A percentile compares a stretch with the other conserved stretches of the same genome.
These are phyloP conservation scores for Gloeostereum incarnatum DNA, from an alignment of 768 basidiomycete genomes.

Conservation along the genomic window DNA sequence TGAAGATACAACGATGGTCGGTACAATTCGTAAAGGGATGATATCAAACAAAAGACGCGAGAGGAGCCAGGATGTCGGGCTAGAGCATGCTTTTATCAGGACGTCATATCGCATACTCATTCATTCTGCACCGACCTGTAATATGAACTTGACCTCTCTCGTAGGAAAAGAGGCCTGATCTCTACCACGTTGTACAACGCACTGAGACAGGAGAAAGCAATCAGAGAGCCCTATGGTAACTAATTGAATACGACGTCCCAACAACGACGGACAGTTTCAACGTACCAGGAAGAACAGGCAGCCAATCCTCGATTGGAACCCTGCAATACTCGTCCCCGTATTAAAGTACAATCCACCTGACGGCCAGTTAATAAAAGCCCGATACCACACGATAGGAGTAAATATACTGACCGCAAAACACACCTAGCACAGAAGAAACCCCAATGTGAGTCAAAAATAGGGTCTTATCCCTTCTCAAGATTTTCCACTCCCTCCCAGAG, in stretches of 20 bases:
- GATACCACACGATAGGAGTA: background rate
- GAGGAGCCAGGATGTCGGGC: constrained; percentile 88
- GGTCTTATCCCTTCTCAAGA: constrained; percentile 70
- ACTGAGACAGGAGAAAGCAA: constrained; percentile 87
- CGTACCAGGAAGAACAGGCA: constrained; percentile 86
- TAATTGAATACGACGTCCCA: constrained; percentile 6
- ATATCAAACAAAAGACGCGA: constrained; percentile 85
- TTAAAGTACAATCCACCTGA: constrained; percentile 81
- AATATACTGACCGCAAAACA: constrained; percentile 65
- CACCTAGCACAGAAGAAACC: constrained; percentile 66
- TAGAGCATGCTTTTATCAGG: constrained; percentile 20
- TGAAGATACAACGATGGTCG: constrained; percentile 78
- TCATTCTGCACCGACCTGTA: constrained; percentile 53
- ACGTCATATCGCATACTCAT: too few relatives aligned
- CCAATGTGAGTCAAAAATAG: constrained; percentile 73
- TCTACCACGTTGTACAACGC: constrained; percentile 85
- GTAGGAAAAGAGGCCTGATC: constrained; percentile 77
- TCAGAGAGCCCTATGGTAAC: constrained; percentile 61
- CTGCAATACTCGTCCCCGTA: constrained; percentile 74
- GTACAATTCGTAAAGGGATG: constrained; percentile 79
- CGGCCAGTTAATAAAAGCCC: background rate
- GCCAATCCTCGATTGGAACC: constrained; percentile 91
- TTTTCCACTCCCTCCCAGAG: constrained; percentile 79
- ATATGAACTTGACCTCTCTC: constrained; percentile 79
- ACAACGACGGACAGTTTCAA: background rate